phyloP scores from a whole-genome alignment of 1,139 yeast genomes.

The Zygosaccharomyces sapae region DNA sequence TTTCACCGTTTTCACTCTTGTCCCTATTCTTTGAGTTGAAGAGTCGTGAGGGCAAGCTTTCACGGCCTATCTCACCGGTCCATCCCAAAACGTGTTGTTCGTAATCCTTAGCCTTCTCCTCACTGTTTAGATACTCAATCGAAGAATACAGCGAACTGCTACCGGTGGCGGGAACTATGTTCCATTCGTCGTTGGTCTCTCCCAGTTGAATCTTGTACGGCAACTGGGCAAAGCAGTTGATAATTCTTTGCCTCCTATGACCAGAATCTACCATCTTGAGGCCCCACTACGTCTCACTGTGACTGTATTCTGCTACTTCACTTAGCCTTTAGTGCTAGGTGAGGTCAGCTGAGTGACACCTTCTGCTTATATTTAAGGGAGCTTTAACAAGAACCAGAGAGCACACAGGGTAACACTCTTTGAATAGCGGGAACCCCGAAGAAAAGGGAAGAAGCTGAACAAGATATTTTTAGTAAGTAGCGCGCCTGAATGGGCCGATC shows the following conservation, averaged over 20 bases:
- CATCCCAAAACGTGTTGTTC: slow-evolving; percentile 87
- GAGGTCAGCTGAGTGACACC: slow-evolving; percentile 23
- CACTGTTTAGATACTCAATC: slow-evolving; percentile 50
- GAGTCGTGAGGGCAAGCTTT: slow-evolving; percentile 8
- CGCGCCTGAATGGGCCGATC: too few relatives aligned
- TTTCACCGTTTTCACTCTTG: slow-evolving; percentile 7
- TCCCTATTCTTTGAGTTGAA: slow-evolving; percentile 6
- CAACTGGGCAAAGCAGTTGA: slow-evolving; percentile 38
- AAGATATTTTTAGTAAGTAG: too few relatives aligned
- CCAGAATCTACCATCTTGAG: slow-evolving; percentile 29
- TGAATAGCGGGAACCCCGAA: too few relatives aligned
- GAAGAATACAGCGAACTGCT: slow-evolving; percentile 82
- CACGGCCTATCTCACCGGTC: slow-evolving; percentile 74
- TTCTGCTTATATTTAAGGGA: not conserved
- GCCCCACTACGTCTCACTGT: not conserved
- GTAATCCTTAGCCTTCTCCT: slow-evolving; percentile 62
- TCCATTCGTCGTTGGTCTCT: slow-evolving; percentile 40
- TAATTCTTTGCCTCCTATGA: slow-evolving; percentile 30
- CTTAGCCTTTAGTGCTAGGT: too few relatives aligned
- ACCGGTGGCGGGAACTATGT: slow-evolving; percentile 67
- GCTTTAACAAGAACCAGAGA: too few relatives aligned
- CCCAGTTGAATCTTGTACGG: slow-evolving; percentile 35
- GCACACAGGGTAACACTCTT: not conserved
- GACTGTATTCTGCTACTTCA: too few relatives aligned
- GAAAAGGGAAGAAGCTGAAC: too few relatives aligned